Base-by-base conservation (phyloP, 208 protist genomes). In the Wallacemonas sp. region DNA sequence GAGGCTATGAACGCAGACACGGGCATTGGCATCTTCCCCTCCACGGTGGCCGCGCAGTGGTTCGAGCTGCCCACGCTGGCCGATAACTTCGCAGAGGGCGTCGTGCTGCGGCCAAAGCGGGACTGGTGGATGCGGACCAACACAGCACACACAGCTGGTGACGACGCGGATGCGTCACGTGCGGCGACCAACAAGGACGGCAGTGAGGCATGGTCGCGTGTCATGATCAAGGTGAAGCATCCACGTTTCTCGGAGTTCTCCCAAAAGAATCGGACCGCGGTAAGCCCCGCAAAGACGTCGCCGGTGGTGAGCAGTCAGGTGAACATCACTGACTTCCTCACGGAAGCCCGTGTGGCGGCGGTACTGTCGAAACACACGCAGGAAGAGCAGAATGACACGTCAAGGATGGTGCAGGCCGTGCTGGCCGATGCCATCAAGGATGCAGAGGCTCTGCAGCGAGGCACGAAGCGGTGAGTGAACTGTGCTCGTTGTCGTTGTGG, bases 171-270 rank as follows among this genome's bases (percentile, higher is more conserved):
- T 17, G 6, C 11, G 44, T 6, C 19, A 8, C n/a, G n/a, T n/a
- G n/a, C n/a, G n/a, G n/a, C n/a, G n/a, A n/a, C 21, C 14, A n/a
- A 6, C 39, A n/a, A 63, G 24, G 32, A 4, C 19, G 46, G 17
- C 19, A 17, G 19, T 1, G n/a, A 14, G 12, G 24, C 6, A 1
- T 69, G 70, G 70, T 43, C 58, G 12, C 70, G 70, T 21, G 65
- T 68, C 26, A 66, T 76, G 23, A 24, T 70, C 19, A 76, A 76
- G 48, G 52, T 44, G 9, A 76, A 76, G 52, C 70, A 76, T 41
- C 70, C 70, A 17, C 47, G 55, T 29, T 76, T 76, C 61, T 30
- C 52, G 4, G 70, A 76, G 52, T 76, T 76, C 23, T 57, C 63
- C 12, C 36, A 43, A 26, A 58, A 58, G 23, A 1, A 58, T 27